phyloP scores from a whole-genome alignment of 1,284 basidiomycete genomes.

The Boletellus dicymbophilus region DNA sequence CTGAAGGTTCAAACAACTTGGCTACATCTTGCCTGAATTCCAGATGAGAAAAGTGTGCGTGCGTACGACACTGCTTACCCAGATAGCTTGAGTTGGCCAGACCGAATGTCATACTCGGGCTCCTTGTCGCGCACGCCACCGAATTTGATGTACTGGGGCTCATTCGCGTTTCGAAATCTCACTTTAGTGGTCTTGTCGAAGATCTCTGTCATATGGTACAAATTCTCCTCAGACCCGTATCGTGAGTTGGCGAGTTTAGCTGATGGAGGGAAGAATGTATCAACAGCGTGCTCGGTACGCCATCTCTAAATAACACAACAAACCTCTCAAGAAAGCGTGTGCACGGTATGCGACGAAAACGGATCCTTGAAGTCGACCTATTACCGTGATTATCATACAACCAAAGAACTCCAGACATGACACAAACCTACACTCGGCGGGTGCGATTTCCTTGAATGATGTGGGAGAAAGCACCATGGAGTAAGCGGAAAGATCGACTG shows the following conservation, averaged over 20 bases:
- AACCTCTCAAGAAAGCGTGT: conserved; percentile 37
- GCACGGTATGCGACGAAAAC: conserved; percentile 46
- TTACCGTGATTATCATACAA: too few species aligned
- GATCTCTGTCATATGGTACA: conserved; percentile 40
- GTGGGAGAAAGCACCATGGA: conserved; percentile 32
- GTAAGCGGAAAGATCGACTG: conserved; percentile 56
- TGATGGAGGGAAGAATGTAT: conserved; percentile 20
- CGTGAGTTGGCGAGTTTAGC: conserved; percentile 31
- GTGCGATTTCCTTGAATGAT: conserved; percentile 41
- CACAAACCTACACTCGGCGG: conserved; percentile 41
- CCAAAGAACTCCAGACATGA: too few species aligned
- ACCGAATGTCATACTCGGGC: conserved; percentile 39
- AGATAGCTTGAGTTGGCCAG: conserved; percentile 43
- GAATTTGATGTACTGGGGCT: conserved; percentile 48
- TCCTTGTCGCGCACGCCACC: conserved; percentile 46
- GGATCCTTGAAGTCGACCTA: conserved; percentile 39
- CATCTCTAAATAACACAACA: conserved; percentile 19
- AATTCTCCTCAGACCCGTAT: conserved; percentile 29
- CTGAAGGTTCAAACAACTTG: conserved; percentile 46
- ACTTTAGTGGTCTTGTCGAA: conserved; percentile 53
- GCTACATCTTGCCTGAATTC: conserved; percentile 38
- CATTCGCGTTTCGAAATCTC: conserved; percentile 39
- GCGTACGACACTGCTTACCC: conserved; percentile 33
- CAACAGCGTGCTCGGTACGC: conserved; percentile 10
- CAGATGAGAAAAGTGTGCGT: conserved; percentile 3